A percentile compares a stretch with the other conserved stretches of the same genome.
These are phyloP conservation scores for Penstemon barbatus DNA, from an alignment of 257 asterid genomes.

Conservation along the genomic window DNA sequence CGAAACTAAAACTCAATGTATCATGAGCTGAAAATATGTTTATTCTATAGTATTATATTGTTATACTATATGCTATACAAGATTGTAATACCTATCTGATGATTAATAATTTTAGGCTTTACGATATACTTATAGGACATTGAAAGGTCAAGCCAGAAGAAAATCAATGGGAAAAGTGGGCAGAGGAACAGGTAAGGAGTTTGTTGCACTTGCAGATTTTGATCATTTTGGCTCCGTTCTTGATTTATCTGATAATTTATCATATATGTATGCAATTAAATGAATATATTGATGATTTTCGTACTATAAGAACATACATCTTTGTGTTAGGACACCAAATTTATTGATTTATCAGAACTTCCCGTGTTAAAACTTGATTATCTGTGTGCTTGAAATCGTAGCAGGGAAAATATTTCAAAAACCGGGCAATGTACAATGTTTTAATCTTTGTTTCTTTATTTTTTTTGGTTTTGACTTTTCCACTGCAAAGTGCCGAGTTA, in stretches of 20 bases:
- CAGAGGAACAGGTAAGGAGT: constrained; percentile 46
- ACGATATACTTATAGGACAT: constrained; percentile 23
- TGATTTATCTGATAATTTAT: neutral
- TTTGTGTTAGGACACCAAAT: too few relatives aligned
- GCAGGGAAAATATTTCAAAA: neutral
- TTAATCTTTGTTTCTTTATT: too few relatives aligned
- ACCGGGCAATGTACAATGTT: neutral
- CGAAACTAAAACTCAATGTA: too few relatives aligned
- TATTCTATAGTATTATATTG: neutral
- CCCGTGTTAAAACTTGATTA: neutral
- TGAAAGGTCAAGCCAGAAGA: constrained; percentile 41
- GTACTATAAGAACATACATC: too few relatives aligned
- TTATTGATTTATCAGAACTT: too few relatives aligned
- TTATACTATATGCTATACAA: too few relatives aligned
- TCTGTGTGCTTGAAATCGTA: neutral
- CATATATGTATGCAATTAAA: too few relatives aligned
- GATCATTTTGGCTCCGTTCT: neutral
- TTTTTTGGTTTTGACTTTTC: too few relatives aligned
- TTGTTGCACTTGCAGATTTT: neutral
- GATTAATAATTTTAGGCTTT: neutral
- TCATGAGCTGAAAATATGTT: neutral
- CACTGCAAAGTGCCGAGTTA: too few relatives aligned
- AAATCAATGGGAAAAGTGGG: constrained; percentile 54
- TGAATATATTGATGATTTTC: too few relatives aligned
- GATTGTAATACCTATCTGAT: neutral